phyloP scores from a whole-genome alignment of 2,329 filamentous ascomycete genomes.

The Nigrospora osmanthi region DNA sequence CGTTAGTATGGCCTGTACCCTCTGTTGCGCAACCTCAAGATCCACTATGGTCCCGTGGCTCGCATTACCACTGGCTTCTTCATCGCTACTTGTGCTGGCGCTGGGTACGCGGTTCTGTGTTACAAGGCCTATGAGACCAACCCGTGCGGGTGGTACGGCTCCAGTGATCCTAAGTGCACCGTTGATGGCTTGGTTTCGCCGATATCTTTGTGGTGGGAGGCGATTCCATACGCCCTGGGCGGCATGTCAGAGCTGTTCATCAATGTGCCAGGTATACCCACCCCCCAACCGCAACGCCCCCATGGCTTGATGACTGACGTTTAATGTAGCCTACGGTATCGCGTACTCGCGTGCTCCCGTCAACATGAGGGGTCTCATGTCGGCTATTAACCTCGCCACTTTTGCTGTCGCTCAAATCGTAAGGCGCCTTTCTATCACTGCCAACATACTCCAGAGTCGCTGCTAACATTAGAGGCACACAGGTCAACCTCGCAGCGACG shows the following conservation, averaged over 20 bases:
- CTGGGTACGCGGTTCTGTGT: conserved; percentile 30
- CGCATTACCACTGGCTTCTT: conserved; percentile 42
- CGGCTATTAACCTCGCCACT: conserved; percentile 39
- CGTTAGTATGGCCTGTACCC: conserved; percentile 36
- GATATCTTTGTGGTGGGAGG: conserved; percentile 50
- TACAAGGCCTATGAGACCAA: conserved; percentile 31
- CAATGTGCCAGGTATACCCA: conserved; percentile 29
- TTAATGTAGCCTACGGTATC: conserved; percentile 33
- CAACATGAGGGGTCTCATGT: conserved; percentile 44
- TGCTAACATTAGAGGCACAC: too few species aligned
- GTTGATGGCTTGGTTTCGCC: conserved; percentile 26
- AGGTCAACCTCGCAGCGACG: conserved; percentile 32
- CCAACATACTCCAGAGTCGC: too few species aligned
- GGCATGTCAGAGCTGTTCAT: conserved; percentile 46
- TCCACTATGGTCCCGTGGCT: conserved; percentile 38
- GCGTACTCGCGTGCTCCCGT: conserved; percentile 41
- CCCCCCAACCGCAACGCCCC: too few species aligned
- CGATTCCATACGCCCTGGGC: conserved; percentile 39
- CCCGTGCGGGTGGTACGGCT: conserved; percentile 32
- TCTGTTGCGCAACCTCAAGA: conserved; percentile 26
- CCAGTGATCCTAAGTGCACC: conserved; percentile 18
- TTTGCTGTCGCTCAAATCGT: conserved; percentile 33
- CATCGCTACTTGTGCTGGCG: conserved; percentile 38
- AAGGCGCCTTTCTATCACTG: too few species aligned
- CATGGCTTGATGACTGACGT: background rate